Conservation (phyloP, 179 eudicot genomes). For the Sideroxylon spinosum region DNA sequence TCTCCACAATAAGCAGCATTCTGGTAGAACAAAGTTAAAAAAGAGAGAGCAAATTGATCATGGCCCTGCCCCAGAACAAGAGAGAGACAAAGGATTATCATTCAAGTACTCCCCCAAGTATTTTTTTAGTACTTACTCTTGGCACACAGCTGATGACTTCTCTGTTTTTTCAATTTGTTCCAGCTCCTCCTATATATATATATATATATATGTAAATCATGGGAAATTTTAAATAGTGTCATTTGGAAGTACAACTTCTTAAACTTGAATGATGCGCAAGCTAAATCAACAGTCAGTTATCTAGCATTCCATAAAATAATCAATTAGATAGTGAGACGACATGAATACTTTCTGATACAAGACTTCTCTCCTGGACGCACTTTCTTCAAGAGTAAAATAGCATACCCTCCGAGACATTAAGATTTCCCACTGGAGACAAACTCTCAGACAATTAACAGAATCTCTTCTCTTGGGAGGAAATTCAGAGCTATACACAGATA, state of each 20-base stretch:
- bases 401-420: not conserved
- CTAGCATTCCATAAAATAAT: not conserved
- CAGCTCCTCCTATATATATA: conserved; percentile 52
- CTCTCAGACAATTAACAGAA: not conserved
- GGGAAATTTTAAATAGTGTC: not conserved
- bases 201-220: conserved; percentile 14
- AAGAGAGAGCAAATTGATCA: not conserved
- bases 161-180: conserved; percentile 55
- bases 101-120: not conserved
- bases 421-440: not conserved
- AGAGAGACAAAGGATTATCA: not conserved
- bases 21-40: conserved; percentile 23
- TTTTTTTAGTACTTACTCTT: conserved; percentile 48
- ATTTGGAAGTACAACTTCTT: not conserved
- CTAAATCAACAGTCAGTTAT: not conserved
- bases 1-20: conserved; percentile 38
- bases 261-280: not conserved
- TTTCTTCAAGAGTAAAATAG: not conserved
- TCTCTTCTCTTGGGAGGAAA: not conserved
- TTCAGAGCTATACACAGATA: not conserved
- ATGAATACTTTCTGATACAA: not conserved
- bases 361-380: not conserved
- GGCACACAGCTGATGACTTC: conserved; percentile 57
- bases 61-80: not conserved
- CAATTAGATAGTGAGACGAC: not conserved